phyloP scores from a whole-genome alignment of 2,329 filamentous ascomycete species.

The Pyrenophora teres region DNA sequence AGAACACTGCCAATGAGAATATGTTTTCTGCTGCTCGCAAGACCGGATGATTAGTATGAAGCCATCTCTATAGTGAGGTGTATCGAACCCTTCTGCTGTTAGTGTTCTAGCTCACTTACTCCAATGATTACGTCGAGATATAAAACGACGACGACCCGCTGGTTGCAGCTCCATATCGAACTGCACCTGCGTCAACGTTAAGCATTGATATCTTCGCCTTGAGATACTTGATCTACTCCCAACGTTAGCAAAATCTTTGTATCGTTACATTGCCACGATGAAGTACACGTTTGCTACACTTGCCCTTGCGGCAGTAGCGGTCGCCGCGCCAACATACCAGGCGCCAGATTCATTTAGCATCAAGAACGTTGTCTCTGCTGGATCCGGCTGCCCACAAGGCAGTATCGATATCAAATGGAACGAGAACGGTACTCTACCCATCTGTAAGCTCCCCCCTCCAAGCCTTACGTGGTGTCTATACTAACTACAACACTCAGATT shows the following conservation, averaged over 20 bases:
- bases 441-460: constrained; percentile 25
- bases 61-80: constrained; percentile 7
- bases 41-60: constrained; percentile 21
- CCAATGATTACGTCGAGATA: constrained; percentile 30
- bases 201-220: background rate
- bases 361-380: constrained; percentile 36
- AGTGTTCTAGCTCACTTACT: constrained; percentile 29
- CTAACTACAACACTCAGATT: constrained; percentile 25
- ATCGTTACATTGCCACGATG: constrained; percentile 21
- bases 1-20: constrained; percentile 18
- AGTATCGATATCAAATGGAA: constrained; percentile 43
- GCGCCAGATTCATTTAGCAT: constrained; percentile 40
- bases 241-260: background rate
- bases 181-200: background rate
- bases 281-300: constrained; percentile 32
- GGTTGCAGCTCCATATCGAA: background rate
- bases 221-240: background rate
- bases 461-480: background rate
- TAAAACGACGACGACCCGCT: constrained; percentile 31
- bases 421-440: constrained; percentile 37
- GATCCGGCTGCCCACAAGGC: constrained; percentile 44
- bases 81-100: constrained; percentile 17
- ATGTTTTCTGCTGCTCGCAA: constrained; percentile 18
- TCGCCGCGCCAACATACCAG: constrained; percentile 24
- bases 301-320: constrained; percentile 28